Percentiles rank a stretch among this genome's conserved stretches.
phyloP scores from a whole-genome alignment of 164 flowering plant species.

The Warburgia ugandensis region DNA sequence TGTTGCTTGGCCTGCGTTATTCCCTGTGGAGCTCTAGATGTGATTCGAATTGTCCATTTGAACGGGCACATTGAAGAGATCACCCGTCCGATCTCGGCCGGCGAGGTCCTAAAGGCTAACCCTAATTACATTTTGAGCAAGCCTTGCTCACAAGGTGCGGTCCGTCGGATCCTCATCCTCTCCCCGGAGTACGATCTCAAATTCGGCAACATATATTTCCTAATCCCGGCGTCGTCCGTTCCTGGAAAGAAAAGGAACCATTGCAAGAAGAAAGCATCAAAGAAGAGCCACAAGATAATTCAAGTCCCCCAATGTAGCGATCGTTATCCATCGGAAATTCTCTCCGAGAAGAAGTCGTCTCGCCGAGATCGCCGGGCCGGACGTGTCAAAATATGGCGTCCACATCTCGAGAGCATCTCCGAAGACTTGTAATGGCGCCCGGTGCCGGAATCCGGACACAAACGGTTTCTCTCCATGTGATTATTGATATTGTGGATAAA shows the following conservation, averaged over 20 bases:
- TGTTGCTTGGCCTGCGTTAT: conserved; percentile 92
- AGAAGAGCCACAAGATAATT: conserved; percentile 5
- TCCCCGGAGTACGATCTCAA: conserved; percentile 77
- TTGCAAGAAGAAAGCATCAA: conserved; percentile 1
- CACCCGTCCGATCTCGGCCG: conserved; percentile 58
- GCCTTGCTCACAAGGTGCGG: conserved; percentile 57
- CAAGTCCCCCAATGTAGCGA: conserved; percentile 1
- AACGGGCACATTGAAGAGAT: conserved; percentile 75
- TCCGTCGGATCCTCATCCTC: conserved; percentile 46
- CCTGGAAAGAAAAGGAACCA: conserved; percentile 33
- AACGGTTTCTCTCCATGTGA: not conserved
- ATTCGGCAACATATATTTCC: conserved; percentile 74
- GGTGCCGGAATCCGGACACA: conserved; percentile 9
- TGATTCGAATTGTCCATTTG: conserved; percentile 82
- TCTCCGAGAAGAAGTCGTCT: conserved; percentile 22
- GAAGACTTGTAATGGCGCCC: conserved; percentile 42
- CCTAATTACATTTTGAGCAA: conserved; percentile 75
- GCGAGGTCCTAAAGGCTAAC: conserved; percentile 51
- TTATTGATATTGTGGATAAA: conserved; percentile 9
- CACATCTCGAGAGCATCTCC: conserved; percentile 61
- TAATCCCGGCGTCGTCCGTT: conserved; percentile 55
- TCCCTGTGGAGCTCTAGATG: conserved; percentile 84
- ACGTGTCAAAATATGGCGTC: conserved; percentile 48
- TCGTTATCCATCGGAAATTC: conserved; percentile 11
- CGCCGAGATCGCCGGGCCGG: conserved; percentile 38